phyloP scores from a whole-genome alignment of 164 flowering plant species.

The Tetrastigma voinierianum region DNA sequence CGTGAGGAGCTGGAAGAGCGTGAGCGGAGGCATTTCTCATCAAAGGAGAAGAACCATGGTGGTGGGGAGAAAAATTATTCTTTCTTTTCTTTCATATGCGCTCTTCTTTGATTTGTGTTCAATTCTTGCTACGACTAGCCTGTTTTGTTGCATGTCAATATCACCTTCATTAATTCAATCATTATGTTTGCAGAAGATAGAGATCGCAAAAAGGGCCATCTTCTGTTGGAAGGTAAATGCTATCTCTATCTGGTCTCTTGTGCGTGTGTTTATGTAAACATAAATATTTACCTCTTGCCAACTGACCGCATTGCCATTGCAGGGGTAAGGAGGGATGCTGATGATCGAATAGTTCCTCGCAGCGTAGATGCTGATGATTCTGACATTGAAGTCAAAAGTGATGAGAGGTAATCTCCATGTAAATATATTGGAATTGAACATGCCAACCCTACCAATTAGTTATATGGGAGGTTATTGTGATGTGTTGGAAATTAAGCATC shows the following conservation, averaged over 20 bases:
- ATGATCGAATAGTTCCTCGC: conserved; percentile 78
- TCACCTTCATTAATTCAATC: neutral
- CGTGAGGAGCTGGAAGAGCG: conserved; percentile 88
- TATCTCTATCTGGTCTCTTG: neutral
- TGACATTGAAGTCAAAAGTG: conserved; percentile 79
- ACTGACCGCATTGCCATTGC: conserved; percentile 10
- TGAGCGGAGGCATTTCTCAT: conserved; percentile 85
- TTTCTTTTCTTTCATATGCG: neutral
- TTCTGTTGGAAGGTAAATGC: conserved; percentile 74
- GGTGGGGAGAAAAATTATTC: conserved; percentile 21
- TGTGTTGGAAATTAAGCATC: too few species aligned
- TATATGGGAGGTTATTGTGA: too few species aligned
- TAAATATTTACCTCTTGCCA: neutral
- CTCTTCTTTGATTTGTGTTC: neutral
- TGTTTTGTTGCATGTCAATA: neutral
- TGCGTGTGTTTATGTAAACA: too few species aligned
- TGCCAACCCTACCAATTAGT: neutral
- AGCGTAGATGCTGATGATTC: conserved; percentile 95
- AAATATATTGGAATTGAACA: neutral
- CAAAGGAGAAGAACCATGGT: conserved; percentile 53
- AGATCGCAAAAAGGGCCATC: conserved; percentile 81
- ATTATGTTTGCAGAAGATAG: conserved; percentile 71
- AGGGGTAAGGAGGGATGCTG: conserved; percentile 81
- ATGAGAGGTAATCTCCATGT: conserved; percentile 54
- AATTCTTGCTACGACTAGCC: neutral